phyloP scores from a whole-genome alignment of 441 rosid genomes.

The Viola pubescens region DNA sequence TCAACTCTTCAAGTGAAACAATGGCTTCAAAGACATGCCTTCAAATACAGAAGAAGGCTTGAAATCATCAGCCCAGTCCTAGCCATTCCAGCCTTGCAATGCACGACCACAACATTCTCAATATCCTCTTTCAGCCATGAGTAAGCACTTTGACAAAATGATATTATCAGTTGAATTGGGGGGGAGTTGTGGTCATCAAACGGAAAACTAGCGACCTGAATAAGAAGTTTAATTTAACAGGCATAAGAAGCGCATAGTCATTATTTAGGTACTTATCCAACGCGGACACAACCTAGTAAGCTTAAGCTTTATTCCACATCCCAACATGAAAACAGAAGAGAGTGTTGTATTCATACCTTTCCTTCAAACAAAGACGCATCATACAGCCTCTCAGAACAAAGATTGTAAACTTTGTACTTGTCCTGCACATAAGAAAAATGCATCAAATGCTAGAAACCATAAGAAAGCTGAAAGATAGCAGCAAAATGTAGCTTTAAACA shows the following conservation, averaged over 20 bases:
- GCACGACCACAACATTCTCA: slow-evolving; percentile 97
- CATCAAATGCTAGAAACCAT: background rate
- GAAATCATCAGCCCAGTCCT: slow-evolving; percentile 98
- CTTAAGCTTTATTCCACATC: background rate
- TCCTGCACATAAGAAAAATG: slow-evolving; percentile 37
- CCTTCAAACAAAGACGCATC: slow-evolving; percentile 91
- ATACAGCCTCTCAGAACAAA: slow-evolving; percentile 88
- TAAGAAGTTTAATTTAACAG: slow-evolving; percentile 3
- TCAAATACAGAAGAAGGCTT: slow-evolving; percentile 83
- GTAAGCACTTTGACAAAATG: slow-evolving; percentile 91
- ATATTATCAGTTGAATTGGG: slow-evolving; percentile 73
- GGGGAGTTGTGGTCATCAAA: slow-evolving; percentile 98
- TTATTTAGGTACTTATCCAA: background rate
- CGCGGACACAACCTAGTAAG: background rate
- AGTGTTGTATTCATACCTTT: slow-evolving; percentile 42
- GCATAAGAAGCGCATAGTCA: background rate
- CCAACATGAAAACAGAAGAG: background rate
- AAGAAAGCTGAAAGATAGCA: background rate
- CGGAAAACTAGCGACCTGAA: slow-evolving; percentile 95
- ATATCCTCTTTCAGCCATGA: slow-evolving; percentile 96
- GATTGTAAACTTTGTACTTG: slow-evolving; percentile 91
- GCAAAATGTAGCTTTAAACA: background rate
- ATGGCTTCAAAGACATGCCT: slow-evolving; percentile 34
- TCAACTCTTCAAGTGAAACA: too few relatives aligned
- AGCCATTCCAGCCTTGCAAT: slow-evolving; percentile 99